Evolutionary conservation across 179 eudicot genomes (phyloP), one percentile per base, ranked within the genome.

Genomic region (Gypsophila paniculata): DNA sequence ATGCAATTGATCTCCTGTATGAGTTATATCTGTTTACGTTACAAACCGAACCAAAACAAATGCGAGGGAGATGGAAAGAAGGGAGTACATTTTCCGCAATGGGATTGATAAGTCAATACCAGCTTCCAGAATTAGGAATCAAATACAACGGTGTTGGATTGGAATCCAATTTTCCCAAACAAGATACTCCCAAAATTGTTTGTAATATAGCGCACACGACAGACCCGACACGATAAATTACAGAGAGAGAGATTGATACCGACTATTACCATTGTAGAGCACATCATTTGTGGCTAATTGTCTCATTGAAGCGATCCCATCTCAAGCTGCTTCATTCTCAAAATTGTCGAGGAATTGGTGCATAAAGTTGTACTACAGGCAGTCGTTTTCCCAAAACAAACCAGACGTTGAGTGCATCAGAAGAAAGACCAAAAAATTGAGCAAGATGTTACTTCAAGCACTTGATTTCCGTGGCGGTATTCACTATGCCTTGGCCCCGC

Each of bases 391-490:
- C 13, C 48, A 15, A 32, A 13, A 32, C 29, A 29, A 6, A 75
- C 58, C 62, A 51, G 22, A 53, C 5, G 14, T 42, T 55, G 51
- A 26, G 51, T 5, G 8, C n/a, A 2, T 18, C 42, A 60, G 0
- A 61, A 68, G 55, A n/a, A 38, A 17, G 34, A 26, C 42, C 65
- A 39, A 13, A n/a, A n/a, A n/a, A n/a, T n/a, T n/a, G 19, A 15
- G 39, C 59, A 36, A 13, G 46, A 29, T 51, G 23, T 78, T 67
- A 78, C 58, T 79, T 76, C 68, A 90, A 71, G 65, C 72, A 71
- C 79, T 81, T 88, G 65, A 93, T 83, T 81, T 83, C 85, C 80
- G 82, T 84, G 36, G 92, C 76, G 12, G 82, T 78, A 39, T 81
- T 82, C 46, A 86, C 68, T 10, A 89, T 83, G 64, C 67, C 78